Evolutionary conservation across 192 early-diverging fungal species (phyloP).

Genomic region (Chytriomyces confervae): DNA sequence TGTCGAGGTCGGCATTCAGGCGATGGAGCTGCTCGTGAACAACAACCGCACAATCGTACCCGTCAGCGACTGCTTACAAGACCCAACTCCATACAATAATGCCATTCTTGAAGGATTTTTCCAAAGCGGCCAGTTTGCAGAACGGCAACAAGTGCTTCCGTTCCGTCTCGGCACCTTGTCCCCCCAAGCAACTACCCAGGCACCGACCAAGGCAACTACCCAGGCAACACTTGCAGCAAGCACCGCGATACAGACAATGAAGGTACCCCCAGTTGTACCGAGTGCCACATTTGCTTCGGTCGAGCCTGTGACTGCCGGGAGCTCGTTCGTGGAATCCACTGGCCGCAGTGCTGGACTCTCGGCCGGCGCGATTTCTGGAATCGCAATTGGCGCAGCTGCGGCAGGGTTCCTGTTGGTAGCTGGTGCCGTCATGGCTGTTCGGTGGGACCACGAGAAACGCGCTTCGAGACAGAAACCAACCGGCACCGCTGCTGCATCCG

Average conservation of each 20-base stretch:
- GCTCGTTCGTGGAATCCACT: background rate
- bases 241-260: background rate
- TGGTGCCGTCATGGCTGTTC: background rate
- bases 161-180: background rate
- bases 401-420: background rate
- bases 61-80: slow-evolving; percentile 1
- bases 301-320: background rate
- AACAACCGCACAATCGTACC: background rate
- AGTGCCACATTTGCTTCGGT: background rate
- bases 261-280: background rate
- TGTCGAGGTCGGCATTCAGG: background rate
- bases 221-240: background rate
- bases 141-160: background rate
- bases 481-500: no score
- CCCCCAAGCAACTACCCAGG: background rate
- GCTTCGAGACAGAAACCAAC: no score
- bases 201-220: background rate
- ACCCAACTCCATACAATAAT: background rate
- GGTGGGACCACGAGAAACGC: background rate
- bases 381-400: background rate
- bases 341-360: background rate
- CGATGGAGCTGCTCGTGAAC: slow-evolving; percentile 11
- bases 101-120: slow-evolving; percentile 9
- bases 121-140: slow-evolving; percentile 8
- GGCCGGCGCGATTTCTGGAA: background rate